Base-by-base conservation (phyloP, 148 eudicot genomes). In the Rhododendron williamsianum region DNA sequence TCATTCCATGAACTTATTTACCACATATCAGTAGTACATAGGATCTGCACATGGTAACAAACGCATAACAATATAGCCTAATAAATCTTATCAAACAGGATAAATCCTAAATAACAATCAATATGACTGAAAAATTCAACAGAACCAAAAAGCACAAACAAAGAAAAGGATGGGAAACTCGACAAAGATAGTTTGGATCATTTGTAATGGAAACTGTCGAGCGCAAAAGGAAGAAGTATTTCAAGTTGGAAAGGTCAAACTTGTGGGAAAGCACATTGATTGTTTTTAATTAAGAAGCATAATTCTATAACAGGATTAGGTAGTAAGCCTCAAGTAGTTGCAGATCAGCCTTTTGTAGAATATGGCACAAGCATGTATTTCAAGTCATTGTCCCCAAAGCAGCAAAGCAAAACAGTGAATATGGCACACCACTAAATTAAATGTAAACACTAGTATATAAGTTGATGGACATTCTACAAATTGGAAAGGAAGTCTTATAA, bases 311-410 rank as follows among this genome's bases (percentile, higher is more conserved):
- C 41, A 23, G 8, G 16, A 58, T 12, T 35, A 19, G 13, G 15
- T 30, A 33, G 46, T 21, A 81, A 56, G 25, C 43, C 67, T 19
- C 67, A 18, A 16, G 41, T 19, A 33, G 1, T 81, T 56, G 71
- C 6, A 35, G 71, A 56, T 35, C 69, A 81, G 71, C 3, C 43
- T 41, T 56, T 9, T 4, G 5, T 4, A 52, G 46, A 56, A 12
- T 56, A 27, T 21, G 46, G 41, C 76, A 41, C 51, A 23, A 82
- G 27, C 48, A 21, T 30, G 63, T 19, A 13, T 21, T 19, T 19
- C 83, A 60, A 58, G 73, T 82, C 84, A 60, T 82, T 60, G n/a
- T 67, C 51, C 19, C 74, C 36, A n/a, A 82, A 82, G 8, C n/a
- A 67, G 30, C 77, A 73, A 82, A 80, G 36, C 3, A 6, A 82